A percentile compares a stretch with the other conserved stretches of the same genome.
Conservation (phyloP, 495 filamentous ascomycete genomes). For the Aspergillus leporis region DNA sequence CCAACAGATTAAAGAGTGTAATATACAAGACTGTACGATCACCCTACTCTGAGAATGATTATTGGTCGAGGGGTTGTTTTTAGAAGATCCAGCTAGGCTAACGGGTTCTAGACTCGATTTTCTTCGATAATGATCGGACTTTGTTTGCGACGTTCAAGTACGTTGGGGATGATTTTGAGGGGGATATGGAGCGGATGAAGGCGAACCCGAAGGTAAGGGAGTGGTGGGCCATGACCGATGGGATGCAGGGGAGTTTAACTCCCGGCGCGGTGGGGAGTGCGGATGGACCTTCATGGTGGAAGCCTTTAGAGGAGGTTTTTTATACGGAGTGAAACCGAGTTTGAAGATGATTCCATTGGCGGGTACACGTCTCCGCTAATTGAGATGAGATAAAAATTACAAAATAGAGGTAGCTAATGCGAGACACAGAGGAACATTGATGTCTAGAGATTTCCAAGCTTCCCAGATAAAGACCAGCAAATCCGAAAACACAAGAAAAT, state of each 20-base stretch:
- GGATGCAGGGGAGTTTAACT: constrained; percentile 64
- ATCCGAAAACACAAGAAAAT: constrained; percentile 7
- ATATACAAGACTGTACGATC: constrained; percentile 66
- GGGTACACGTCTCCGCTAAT: not conserved
- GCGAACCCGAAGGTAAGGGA: constrained; percentile 68
- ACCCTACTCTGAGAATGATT: too few relatives aligned
- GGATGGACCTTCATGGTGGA: constrained; percentile 72
- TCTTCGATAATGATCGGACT: constrained; percentile 60
- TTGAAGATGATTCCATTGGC: not conserved
- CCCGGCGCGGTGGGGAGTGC: constrained; percentile 62
- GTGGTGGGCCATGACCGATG: constrained; percentile 80
- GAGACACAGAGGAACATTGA: not conserved
- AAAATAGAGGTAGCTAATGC: not conserved
- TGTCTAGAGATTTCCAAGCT: constrained; percentile 3
- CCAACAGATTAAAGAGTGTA: constrained; percentile 68
- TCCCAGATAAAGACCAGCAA: constrained; percentile 14
- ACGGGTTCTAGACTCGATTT: constrained; percentile 61
- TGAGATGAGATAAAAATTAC: not conserved
- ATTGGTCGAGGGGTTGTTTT: not conserved
- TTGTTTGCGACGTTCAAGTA: constrained; percentile 78
- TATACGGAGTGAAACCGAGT: constrained; percentile 44
- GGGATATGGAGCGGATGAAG: constrained; percentile 71
- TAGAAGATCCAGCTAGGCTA: not conserved
- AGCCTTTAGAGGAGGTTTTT: constrained; percentile 69
- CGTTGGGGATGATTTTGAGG: constrained; percentile 64